phyloP scores from a whole-genome alignment of 2,329 filamentous ascomycete genomes.

The Cladosporium velox region DNA sequence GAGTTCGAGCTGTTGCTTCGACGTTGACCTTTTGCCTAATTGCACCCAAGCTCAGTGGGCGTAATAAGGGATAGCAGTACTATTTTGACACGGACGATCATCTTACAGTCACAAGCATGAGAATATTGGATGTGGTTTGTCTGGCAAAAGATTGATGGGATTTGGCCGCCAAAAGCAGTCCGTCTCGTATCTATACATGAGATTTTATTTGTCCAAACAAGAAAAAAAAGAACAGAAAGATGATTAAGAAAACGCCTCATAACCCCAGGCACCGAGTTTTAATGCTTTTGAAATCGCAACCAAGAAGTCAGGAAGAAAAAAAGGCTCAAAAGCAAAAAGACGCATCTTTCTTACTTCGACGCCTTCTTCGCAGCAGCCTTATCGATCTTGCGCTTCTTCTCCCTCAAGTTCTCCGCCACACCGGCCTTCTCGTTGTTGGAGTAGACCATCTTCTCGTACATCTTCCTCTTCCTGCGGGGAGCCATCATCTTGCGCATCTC shows the following conservation, averaged over 20 bases:
- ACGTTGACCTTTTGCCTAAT: neutral
- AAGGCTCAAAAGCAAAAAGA: neutral
- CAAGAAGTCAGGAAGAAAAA: neutral
- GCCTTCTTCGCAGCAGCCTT: conserved; percentile 41
- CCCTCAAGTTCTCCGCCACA: conserved; percentile 81
- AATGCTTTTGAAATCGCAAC: neutral
- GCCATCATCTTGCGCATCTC: conserved; percentile 98
- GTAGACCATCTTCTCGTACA: conserved; percentile 97
- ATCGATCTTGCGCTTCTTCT: conserved; percentile 90
- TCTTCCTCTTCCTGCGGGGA: conserved; percentile 94
- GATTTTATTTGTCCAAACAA: neutral
- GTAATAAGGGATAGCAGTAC: too few species aligned
- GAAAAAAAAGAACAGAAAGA: neutral
- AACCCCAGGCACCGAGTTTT: conserved; percentile 6
- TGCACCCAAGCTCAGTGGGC: neutral
- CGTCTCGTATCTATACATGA: conserved; percentile 1
- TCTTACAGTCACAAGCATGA: neutral
- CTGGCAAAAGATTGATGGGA: neutral
- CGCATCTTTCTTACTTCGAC: neutral
- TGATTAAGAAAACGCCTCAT: conserved; percentile 5
- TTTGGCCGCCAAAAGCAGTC: neutral
- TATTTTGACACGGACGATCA: too few species aligned
- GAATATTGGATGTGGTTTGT: neutral
- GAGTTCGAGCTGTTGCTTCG: neutral
- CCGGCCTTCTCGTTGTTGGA: conserved; percentile 91